Conservation (phyloP, 768 basidiomycete genomes). For the Russula sp. region DNA sequence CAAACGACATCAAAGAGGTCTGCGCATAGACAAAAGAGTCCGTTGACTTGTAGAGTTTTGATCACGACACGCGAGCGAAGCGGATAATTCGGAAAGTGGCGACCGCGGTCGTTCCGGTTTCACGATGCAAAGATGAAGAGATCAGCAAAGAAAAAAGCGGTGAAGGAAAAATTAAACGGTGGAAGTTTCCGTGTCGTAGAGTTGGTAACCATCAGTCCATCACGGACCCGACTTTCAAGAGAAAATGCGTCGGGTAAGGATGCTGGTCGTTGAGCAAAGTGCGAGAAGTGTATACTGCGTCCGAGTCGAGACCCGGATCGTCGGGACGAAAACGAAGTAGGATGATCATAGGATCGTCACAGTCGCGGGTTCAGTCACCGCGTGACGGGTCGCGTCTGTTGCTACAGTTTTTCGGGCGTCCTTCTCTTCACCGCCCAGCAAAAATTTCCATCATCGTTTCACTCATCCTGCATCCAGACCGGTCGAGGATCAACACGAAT, state of each 20-base stretch:
- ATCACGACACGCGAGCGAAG: conserved; percentile 11
- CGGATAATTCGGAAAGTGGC: neutral
- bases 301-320: neutral
- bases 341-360: conserved; percentile 2
- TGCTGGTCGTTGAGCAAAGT: neutral
- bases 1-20: neutral
- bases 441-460: neutral
- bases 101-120: conserved; percentile 6
- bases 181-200: neutral
- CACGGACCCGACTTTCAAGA: neutral
- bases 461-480: conserved; percentile 1
- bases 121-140: neutral
- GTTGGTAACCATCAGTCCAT: neutral
- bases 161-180: neutral
- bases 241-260: neutral
- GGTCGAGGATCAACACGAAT: conserved; percentile 1
- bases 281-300: neutral
- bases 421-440: neutral
- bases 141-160: neutral
- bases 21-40: neutral
- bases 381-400: conserved; percentile 23
- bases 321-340: conserved; percentile 5
- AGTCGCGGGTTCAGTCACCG: conserved; percentile 21
- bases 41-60: neutral
- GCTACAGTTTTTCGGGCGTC: neutral